Percentiles rank a stretch among this genome's conserved stretches.
These are phyloP conservation scores for Phytophthora litchii DNA, from an alignment of 352 stramenopile genomes.

Conservation along the genomic window DNA sequence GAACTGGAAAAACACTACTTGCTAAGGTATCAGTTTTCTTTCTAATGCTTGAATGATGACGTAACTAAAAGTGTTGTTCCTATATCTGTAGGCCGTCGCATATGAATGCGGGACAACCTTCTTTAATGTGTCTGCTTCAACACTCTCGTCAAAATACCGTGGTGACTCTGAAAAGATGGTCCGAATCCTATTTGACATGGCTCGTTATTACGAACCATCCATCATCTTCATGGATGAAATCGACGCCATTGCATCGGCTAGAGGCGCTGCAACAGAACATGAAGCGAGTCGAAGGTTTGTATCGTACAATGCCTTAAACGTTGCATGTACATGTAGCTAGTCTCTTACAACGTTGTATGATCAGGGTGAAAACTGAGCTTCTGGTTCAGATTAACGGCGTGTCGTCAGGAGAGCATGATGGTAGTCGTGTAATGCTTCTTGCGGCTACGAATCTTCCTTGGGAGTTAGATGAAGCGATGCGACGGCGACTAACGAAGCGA, in stretches of 20 bases:
- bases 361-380: conserved; percentile 96
- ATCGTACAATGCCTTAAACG: not conserved
- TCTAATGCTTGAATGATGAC: not conserved
- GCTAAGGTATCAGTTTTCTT: conserved; percentile 55
- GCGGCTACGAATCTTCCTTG: conserved; percentile 97
- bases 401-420: conserved; percentile 50
- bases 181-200: conserved; percentile 98
- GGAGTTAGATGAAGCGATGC: conserved; percentile 96
- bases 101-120: conserved; percentile 97
- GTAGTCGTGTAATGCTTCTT: conserved; percentile 90
- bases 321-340: not conserved
- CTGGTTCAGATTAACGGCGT: conserved; percentile 98
- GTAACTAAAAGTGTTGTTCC: not conserved
- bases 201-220: conserved; percentile 95
- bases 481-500: conserved; percentile 95
- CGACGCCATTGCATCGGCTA: conserved; percentile 90
- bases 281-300: conserved; percentile 79
- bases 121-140: conserved; percentile 96
- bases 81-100: conserved; percentile 70
- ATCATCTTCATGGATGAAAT: conserved; percentile 99
- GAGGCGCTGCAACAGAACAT: conserved; percentile 80
- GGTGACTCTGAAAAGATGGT: conserved; percentile 96
- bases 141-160: conserved; percentile 93
- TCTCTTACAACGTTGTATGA: not conserved
- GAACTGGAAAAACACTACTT: conserved; percentile 91